phyloP scores from a whole-genome alignment of 2,329 filamentous ascomycete genomes.

The Talaromyces atroroseus region DNA sequence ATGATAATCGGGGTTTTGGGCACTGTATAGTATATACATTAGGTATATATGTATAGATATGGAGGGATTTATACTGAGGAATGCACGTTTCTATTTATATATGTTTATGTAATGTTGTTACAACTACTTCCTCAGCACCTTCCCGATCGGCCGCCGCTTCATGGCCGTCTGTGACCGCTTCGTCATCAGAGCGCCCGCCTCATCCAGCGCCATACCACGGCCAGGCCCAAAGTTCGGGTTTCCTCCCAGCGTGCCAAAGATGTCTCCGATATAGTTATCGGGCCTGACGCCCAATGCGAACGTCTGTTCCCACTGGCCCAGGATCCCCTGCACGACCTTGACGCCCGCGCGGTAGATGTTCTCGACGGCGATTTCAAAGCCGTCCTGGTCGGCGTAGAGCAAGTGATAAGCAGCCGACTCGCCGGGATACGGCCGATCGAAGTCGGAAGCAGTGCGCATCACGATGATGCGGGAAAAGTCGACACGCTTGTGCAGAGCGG shows the following conservation, averaged over 20 bases:
- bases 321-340: slow-evolving; percentile 59
- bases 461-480: slow-evolving; percentile 65
- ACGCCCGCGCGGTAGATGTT: slow-evolving; percentile 65
- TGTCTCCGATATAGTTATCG: slow-evolving; percentile 64
- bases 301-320: slow-evolving; percentile 54
- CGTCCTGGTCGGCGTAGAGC: slow-evolving; percentile 56
- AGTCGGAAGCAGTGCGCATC: slow-evolving; percentile 65
- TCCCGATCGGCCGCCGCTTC: slow-evolving; percentile 2
- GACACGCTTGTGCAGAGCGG: slow-evolving; percentile 51
- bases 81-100: too few species aligned
- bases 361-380: slow-evolving; percentile 56
- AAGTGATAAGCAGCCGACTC: slow-evolving; percentile 56
- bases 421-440: slow-evolving; percentile 62
- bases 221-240: slow-evolving; percentile 57
- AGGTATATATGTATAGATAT: too few species aligned
- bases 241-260: slow-evolving; percentile 60
- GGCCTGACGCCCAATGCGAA: slow-evolving; percentile 55
- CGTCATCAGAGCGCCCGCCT: slow-evolving; percentile 18
- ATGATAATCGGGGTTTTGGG: neutral
- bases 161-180: slow-evolving; percentile 8
- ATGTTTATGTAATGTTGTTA: too few species aligned
- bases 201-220: slow-evolving; percentile 15
- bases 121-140: slow-evolving; percentile 5
- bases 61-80: too few species aligned
- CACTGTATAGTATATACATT: neutral